phyloP scores from a whole-genome alignment of 2,329 filamentous ascomycete species.

The Zarea fungicola region DNA sequence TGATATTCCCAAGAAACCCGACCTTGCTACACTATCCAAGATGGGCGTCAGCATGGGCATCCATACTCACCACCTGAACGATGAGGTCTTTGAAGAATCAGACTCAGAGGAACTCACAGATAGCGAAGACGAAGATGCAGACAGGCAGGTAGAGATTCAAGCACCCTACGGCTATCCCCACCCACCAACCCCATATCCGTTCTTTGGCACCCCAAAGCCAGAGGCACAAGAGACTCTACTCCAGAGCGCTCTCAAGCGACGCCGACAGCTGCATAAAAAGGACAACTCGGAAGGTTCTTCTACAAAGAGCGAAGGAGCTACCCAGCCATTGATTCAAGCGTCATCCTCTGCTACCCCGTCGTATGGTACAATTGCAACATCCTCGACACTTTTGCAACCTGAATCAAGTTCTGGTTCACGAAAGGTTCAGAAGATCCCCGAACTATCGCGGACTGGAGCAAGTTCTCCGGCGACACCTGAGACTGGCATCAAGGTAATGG shows the following conservation, averaged over 20 bases:
- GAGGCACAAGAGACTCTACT: background rate
- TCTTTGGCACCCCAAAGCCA: background rate
- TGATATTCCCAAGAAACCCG: slow-evolving; percentile 57
- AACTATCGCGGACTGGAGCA: slow-evolving; percentile 12
- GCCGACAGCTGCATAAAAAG: slow-evolving; percentile 4
- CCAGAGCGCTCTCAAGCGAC: background rate
- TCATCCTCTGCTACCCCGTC: background rate
- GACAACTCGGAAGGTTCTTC: background rate
- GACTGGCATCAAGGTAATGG: background rate
- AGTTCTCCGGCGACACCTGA: background rate
- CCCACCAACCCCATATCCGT: slow-evolving; percentile 4
- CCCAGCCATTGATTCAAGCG: background rate
- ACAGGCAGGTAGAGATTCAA: slow-evolving; percentile 26
- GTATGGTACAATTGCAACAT: slow-evolving; percentile 9
- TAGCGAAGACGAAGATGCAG: slow-evolving; percentile 26
- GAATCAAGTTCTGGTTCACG: background rate
- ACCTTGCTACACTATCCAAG: slow-evolving; percentile 44
- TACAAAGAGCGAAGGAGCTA: background rate
- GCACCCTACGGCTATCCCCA: slow-evolving; percentile 9
- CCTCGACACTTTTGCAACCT: slow-evolving; percentile 1
- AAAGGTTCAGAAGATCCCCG: background rate
- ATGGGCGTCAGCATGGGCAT: slow-evolving; percentile 67
- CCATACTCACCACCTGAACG: slow-evolving; percentile 65
- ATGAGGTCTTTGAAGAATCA: slow-evolving; percentile 49
- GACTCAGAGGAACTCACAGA: slow-evolving; percentile 27